Evolutionary conservation across 1,139 yeast species (phyloP).

Genomic region (Neolecta irregularis): DNA sequence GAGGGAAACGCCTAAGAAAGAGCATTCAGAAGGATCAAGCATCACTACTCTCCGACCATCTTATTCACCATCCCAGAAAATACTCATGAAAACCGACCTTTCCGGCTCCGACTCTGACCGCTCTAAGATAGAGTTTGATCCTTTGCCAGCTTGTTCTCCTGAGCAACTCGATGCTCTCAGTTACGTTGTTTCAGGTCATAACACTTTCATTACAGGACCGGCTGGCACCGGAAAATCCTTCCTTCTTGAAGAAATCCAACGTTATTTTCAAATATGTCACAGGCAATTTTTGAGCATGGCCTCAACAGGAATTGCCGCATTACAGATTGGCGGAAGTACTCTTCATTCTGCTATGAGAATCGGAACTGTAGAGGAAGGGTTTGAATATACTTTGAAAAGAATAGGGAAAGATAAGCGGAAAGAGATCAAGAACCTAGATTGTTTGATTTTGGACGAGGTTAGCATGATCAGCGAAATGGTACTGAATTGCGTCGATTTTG

Average conservation of each 20-base stretch:
- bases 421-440: constrained; percentile 44
- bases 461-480: too few species aligned
- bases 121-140: too few species aligned
- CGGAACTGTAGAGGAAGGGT: constrained; percentile 48
- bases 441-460: too few species aligned
- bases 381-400: constrained; percentile 34
- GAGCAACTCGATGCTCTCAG: too few species aligned
- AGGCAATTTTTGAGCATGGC: constrained; percentile 57
- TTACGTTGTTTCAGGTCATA: constrained; percentile 39
- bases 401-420: constrained; percentile 39
- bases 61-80: too few species aligned
- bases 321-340: constrained; percentile 77
- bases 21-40: too few species aligned
- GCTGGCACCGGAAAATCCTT: constrained; percentile 89
- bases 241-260: constrained; percentile 52
- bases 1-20: too few species aligned
- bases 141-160: too few species aligned
- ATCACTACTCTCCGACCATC: too few species aligned
- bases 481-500: too few species aligned
- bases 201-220: constrained; percentile 77
- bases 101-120: too few species aligned
- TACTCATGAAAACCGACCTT: too few species aligned
- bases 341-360: constrained; percentile 77
- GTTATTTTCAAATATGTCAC: constrained; percentile 34
- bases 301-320: constrained; percentile 84